Base-by-base conservation (phyloP, 441 rosid genomes). In the Euphorbia neoarborescens region DNA sequence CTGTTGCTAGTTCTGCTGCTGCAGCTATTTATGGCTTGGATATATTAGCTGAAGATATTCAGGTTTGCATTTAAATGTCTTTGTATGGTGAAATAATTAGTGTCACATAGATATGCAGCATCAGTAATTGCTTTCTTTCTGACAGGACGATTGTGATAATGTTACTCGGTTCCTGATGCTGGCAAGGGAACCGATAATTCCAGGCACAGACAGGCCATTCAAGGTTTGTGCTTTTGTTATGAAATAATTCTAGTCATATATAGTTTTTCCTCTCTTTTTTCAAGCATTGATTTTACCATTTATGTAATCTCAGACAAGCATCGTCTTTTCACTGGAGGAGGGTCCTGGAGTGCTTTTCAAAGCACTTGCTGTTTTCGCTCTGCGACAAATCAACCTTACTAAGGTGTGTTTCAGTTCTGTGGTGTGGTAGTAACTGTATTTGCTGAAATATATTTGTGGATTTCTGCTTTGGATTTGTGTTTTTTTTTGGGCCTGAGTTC, bases 111-210 rank as follows among this genome's bases (percentile, higher is more conserved):
- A 67, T 68, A 61, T 67, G 69, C 66, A 65, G 62, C 42, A 37
- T 57, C 10, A 32, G 37, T 75, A 68, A 46, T 46, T 13, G 28
- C 25, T 38, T 67, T 73, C 67, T 72, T 71, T 76, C 65, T 59
- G 38, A 74, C 78, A 95, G 98, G 99, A 92, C 79, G 93, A 89
- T 76, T 79, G 80, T 69, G 90, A 92, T 77, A 95, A 92, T 81
- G 86, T 90, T 30, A 92, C 97, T 54, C 86, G 97, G 70, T 92
- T 92, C 77, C 82, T 92, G 72, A 92, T 90, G 86, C 89, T 92
- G 61, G 98, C 98, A 64, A 90, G 99, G 81, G 99, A 95, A 71
- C 99, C 99, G n/a, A 85, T 95, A 66, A 95, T 95, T 78, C 98
- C 99, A 59, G 91, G 90, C 76, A 89, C 82, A 0, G 85, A 85